Percentiles rank a stretch among this genome's conserved stretches.
Evolutionary conservation across 1,139 yeast genomes (phyloP).

Genomic region (Suhomyces chickasaworum): DNA sequence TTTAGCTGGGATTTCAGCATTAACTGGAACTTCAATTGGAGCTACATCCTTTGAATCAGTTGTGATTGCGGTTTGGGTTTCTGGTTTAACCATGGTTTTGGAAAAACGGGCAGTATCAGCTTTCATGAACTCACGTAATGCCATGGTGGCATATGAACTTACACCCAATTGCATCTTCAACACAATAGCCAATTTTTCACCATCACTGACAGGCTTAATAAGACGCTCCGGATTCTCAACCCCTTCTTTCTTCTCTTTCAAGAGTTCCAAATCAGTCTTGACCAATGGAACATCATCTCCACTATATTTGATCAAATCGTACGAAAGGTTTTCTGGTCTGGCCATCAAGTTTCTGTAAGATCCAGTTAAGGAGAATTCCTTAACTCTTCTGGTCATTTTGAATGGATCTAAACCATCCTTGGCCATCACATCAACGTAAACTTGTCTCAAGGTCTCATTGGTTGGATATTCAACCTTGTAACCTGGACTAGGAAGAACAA

Average conservation of each 20-base stretch:
- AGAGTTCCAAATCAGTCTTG: slow-evolving; percentile 77
- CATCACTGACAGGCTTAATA: slow-evolving; percentile 26
- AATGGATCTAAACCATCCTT: slow-evolving; percentile 81
- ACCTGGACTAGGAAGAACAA: slow-evolving; percentile 94
- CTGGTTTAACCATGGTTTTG: slow-evolving; percentile 17
- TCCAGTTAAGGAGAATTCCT: slow-evolving; percentile 91
- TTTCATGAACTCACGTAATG: slow-evolving; percentile 87
- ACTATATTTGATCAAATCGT: slow-evolving; percentile 61
- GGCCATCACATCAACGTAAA: slow-evolving; percentile 74
- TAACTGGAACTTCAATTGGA: neutral
- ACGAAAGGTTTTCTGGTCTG: slow-evolving; percentile 66
- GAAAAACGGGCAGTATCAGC: slow-evolving; percentile 68
- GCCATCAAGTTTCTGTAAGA: slow-evolving; percentile 79
- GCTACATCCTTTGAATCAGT: no score
- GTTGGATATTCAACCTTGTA: slow-evolving; percentile 82
- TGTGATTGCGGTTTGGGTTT: no score
- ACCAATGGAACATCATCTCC: slow-evolving; percentile 70
- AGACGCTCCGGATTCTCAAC: slow-evolving; percentile 8
- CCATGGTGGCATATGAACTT: slow-evolving; percentile 97
- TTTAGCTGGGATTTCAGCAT: no score
- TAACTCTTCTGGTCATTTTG: slow-evolving; percentile 78
- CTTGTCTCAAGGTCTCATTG: slow-evolving; percentile 58
- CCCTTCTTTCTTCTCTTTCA: slow-evolving; percentile 41
- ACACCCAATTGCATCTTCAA: slow-evolving; percentile 78
- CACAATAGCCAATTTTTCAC: slow-evolving; percentile 67